Evolutionary conservation across 2,329 filamentous ascomycete genomes (phyloP), one percentile per base, ranked within the genome.

Genomic region (Hypoxylon sp.): DNA sequence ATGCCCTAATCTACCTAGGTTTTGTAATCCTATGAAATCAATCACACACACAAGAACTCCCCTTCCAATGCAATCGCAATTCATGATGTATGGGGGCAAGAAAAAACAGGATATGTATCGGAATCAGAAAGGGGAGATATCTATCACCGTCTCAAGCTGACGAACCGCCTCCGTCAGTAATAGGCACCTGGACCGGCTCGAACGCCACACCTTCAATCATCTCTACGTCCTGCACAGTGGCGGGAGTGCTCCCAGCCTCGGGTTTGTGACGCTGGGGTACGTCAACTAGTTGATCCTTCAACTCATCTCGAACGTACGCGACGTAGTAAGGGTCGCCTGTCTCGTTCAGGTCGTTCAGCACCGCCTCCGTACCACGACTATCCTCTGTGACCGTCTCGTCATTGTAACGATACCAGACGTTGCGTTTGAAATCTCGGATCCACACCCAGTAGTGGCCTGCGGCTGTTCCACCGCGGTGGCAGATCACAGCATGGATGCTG

Each of bases 391-490:
- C 94, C 14, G 86, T 86, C 59, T 91, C 91, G 76, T 99, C 96
- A 78, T 99, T 99, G 84, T 98, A 99, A 76, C 93, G 94, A 63
- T 94, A 91, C 94, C 96, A 99, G 19, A 94, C 84, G 37, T 90
- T 82, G 51, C 89, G 87, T 71, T 91, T 87, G 79, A 97, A 97
- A 81, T 98, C 96, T 76, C 90, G 92, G 70, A 99, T 97, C 87
- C 94, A 98, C 48, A 98, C 94, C 91, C 94, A 98, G 81, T 98
- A 99, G 80, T 99, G 96, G 0, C 96, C 96, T 50, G 91, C 91
- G 48, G 85, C 87, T 44, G 91, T 86, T 73, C 85, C 84, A 33
- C 93, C 93, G 19, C 92, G 90, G 78, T 99, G 96, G 74, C 97
- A 95, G 76, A 99, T 97, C 33, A 98, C 92, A 0, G 95, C 93